Evolutionary conservation across 176 grass and related monocot species (phyloP).

Genomic region (Stipa capillata): DNA sequence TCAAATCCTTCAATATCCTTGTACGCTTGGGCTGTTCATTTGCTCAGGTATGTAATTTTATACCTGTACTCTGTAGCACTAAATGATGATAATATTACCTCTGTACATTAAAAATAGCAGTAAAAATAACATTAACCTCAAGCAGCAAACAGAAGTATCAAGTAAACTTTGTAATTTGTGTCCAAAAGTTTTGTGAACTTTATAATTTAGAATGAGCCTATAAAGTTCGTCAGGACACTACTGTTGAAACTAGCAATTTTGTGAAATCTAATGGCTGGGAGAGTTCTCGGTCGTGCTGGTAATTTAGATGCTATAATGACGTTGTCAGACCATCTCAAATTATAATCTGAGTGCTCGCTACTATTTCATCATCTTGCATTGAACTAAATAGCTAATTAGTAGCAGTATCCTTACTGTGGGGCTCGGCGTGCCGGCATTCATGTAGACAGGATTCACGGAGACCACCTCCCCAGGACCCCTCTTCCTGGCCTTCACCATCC

Average conservation of each 20-base stretch:
- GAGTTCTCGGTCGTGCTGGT: not conserved
- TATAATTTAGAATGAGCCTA: not conserved
- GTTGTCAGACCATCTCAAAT: not conserved
- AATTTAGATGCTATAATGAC: not conserved
- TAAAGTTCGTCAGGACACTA: not conserved
- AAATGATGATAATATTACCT: not conserved
- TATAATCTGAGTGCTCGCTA: not conserved
- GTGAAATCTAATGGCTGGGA: not conserved
- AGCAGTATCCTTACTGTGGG: slow-evolving; percentile 38
- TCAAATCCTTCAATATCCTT: not conserved
- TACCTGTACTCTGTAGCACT: not conserved
- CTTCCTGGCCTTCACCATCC: slow-evolving; percentile 44
- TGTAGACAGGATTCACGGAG: slow-evolving; percentile 62
- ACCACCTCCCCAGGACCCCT: slow-evolving; percentile 51
- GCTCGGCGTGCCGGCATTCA: slow-evolving; percentile 64
- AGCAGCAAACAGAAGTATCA: not conserved
- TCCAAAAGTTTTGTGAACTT: too few relatives aligned
- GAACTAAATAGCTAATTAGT: not conserved
- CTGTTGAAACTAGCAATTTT: not conserved
- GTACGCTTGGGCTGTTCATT: not conserved
- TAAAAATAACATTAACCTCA: not conserved
- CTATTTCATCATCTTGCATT: not conserved
- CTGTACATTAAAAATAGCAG: not conserved
- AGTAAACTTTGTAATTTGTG: not conserved
- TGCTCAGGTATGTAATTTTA: not conserved